Evolutionary conservation across 2,329 filamentous ascomycete genomes (phyloP).

Genomic region (Zalaria sp.): DNA sequence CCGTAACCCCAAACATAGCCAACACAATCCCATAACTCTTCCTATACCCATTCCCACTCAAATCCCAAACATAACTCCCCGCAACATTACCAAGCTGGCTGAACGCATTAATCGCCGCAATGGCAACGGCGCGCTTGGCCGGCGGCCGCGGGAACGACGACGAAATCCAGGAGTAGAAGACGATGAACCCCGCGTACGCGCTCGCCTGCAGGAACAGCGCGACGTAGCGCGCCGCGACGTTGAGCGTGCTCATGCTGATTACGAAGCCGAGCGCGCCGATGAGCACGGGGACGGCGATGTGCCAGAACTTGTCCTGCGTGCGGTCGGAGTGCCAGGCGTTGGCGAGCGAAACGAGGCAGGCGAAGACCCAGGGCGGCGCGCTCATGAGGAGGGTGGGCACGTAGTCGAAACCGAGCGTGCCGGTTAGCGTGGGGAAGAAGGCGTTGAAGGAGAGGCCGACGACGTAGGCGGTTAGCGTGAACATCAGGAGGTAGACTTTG

Average conservation of each 20-base stretch:
- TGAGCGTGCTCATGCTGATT: conserved; percentile 45
- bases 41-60: conserved; percentile 45
- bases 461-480: conserved; percentile 2
- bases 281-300: conserved; percentile 39
- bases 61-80: conserved; percentile 48
- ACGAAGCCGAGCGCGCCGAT: conserved; percentile 43
- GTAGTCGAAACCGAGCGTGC: conserved; percentile 22
- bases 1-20: conserved; percentile 48
- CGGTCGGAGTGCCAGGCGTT: conserved; percentile 13
- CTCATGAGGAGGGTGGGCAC: conserved; percentile 20
- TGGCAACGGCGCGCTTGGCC: conserved; percentile 14
- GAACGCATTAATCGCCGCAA: conserved; percentile 16
- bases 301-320: conserved; percentile 35
- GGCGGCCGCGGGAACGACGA: conserved; percentile 12
- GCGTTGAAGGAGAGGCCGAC: conserved; percentile 9
- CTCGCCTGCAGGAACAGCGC: conserved; percentile 46
- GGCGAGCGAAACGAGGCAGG: conserved; percentile 9
- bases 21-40: conserved; percentile 52
- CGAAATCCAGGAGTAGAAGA: conserved; percentile 45
- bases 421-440: conserved; percentile 22
- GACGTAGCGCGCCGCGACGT: conserved; percentile 43
- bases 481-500: conserved; percentile 9
- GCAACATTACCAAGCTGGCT: conserved; percentile 22
- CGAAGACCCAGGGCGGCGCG: conserved; percentile 20
- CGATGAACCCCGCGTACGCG: conserved; percentile 43